Evolutionary conservation across 2,329 filamentous ascomycete genomes (phyloP), one percentile per base, ranked within the genome.

Genomic region (Aspergillus luchuensis): DNA sequence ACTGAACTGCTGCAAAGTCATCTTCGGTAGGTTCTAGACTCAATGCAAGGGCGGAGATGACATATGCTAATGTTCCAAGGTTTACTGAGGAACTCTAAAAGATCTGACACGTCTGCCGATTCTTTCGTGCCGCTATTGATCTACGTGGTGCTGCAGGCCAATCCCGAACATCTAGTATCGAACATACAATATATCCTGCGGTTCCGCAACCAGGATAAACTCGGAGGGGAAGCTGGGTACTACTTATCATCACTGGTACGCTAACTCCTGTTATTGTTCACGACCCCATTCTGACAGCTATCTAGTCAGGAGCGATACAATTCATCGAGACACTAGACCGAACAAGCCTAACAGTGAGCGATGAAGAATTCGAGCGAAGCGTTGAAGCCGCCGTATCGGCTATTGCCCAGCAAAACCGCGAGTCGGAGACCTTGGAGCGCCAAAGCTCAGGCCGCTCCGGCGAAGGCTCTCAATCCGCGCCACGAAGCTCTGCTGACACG

Each of bases 151-250:
- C 82, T 99, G 25, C 91, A 95, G 77, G 92, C 92, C 48, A 97
- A 97, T 69, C 95, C 95, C 0, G 93, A 97, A 63, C 92, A 98
- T 76, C 81, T 99, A 36, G 93, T 98, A 25, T 97, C 93, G 61
- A 99, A 99, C 75, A 91, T 99, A 3, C 95, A 99, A 76, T 99
- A 99, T 76, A 98, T 99, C 65, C 82, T 98, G 55, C 89, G 96
- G 49, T 99, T 99, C 80, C 88, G 95, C 55, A 97, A 98, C 71
- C 95, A 97, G 76, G 95, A 99, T 56, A 98, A 98, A 75, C 87
- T 99, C 1, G 91, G 91, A 23, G 95, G 95, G n/a, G 95, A 99
- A 80, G 94, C 95, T 13, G 95, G 95, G 11, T 99, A 99, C 78
- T 99, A 99, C 76, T 86, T 99, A 58, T 98, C 94, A 33, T 98